Base-by-base conservation (phyloP, 768 basidiomycete genomes). In the Mycena maculata region DNA sequence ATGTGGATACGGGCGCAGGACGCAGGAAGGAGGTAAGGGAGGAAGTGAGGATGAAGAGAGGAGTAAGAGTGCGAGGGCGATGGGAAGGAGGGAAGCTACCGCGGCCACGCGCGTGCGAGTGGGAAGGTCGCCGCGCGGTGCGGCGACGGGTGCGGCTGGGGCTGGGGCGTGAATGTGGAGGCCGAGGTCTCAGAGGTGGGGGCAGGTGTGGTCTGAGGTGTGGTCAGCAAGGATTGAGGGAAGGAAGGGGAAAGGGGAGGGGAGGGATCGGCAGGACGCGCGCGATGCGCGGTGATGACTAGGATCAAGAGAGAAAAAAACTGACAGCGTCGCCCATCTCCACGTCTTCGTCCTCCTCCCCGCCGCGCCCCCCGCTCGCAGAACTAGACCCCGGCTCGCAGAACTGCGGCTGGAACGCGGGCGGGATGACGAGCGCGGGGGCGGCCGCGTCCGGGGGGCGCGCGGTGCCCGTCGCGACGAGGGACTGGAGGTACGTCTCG, bases 401-500 rank as follows among this genome's bases (percentile, higher is more conserved):
- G 18, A 70, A 66, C 41, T 48, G 56, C 22, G 69, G 10, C 4
- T 18, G 41, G 22, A 66, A 70, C 23, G 56, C 50, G 10, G 69
- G 69, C 6, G 65, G 69, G 44, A 70, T 66, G 25, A 63, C 64
- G 38, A 59, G 36, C 8, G 65, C 55, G 12, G 56, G 60, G 5
- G 60, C 56, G 45, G 36, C 48, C 2, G 69, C 69, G 27, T 64
- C 64, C 54, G 44, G 64, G 8, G 69, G 69, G 49, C 69, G 64
- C n/a, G 69, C 69, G 42, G 63, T 65, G 36, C 69, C 69, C 20
- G 69, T 70, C 11, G 69, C 64, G 56, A 66, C 15, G 20, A 70
- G 64, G 1, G 69, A 70, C 27, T 70, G 69, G 9, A 66, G 53
- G 57, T 70, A 70, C 2, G 65, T 66, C n/a, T 70, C 69, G 23